Base-by-base conservation (phyloP, 2,329 filamentous ascomycete genomes). In the Monilinia laxa region DNA sequence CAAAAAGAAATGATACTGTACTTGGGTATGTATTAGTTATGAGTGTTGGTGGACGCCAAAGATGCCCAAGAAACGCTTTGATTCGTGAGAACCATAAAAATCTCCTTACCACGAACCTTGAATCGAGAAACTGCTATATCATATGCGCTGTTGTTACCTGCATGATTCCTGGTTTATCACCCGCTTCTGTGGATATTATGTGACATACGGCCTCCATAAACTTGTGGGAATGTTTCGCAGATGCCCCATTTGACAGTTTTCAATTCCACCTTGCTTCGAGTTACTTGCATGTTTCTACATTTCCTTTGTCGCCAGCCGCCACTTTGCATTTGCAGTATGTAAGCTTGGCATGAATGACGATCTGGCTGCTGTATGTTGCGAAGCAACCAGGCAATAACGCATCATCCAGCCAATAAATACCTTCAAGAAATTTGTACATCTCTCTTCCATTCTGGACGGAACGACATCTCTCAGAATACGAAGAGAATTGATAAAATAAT, bases 61-160 rank as follows among this genome's bases (percentile, higher is more conserved):
- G 38, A 42, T 9, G 2, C 10, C 18, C 4, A 42, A 42, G 40
- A 42, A 42, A 42, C 12, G 16, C 6, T 59, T 18, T 60, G 45
- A 60, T 60, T 60, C 57, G 28, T 25, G 45, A 54, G 60, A 54
- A 23, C 60, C 60, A 53, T n/a, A 28, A 55, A 25, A 63, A 55
- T n/a, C 23, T 35, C 45, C 35, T 28, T 47, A 20, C 45, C 23
- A 18, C 20, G n/a, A 35, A 38, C 31, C n/a, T 62, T 51, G 11
- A 38, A 52, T 62, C 45, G 31, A 62, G 4, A 51, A 51, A 51
- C 47, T 40, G 58, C n/a, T 52, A 40, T 51, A 25, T 23, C 45
- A 51, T 62, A 42, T 49, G 45, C 28, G 35, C 38, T 38, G 31
- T 60, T 38, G 31, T 60, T 49, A 28, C 11, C 42, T 18, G 57